Percentiles rank a stretch among this genome's conserved stretches.
phyloP scores from a whole-genome alignment of 108 stramenopile species.

The Epithemia pelagica region DNA sequence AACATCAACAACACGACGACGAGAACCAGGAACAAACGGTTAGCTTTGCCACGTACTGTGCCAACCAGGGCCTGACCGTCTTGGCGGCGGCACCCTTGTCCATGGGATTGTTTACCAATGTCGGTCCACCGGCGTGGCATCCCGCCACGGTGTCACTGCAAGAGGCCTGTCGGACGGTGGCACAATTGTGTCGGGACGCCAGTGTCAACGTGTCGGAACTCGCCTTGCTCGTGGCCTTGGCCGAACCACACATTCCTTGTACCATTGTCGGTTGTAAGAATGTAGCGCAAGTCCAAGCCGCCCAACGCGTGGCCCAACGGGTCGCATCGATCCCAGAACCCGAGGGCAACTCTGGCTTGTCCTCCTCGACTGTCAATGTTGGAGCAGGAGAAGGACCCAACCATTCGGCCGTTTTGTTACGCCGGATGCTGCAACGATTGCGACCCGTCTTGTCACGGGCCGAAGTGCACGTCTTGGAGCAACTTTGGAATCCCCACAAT shows the following conservation, averaged over 20 bases:
- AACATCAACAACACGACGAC: not conserved
- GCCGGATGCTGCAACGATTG: too few relatives aligned
- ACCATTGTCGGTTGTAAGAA: conserved; percentile 78
- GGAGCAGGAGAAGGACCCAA: not conserved
- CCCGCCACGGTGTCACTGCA: conserved; percentile 60
- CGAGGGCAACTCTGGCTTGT: conserved; percentile 11
- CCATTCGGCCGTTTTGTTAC: not conserved
- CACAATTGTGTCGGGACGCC: conserved; percentile 27
- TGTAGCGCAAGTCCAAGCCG: conserved; percentile 47
- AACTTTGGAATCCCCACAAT: conserved; percentile 29
- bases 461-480: conserved; percentile 29
- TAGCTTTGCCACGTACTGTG: conserved; percentile 51
- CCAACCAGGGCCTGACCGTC: conserved; percentile 29
- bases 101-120: conserved; percentile 78
- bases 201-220: conserved; percentile 50
- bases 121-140: conserved; percentile 70
- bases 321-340: conserved; percentile 15
- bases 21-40: not conserved
- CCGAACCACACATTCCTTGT: conserved; percentile 51
- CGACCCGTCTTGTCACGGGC: conserved; percentile 27
- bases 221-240: conserved; percentile 57
- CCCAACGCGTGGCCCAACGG: conserved; percentile 42
- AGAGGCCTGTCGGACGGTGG: conserved; percentile 56
- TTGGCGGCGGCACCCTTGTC: conserved; percentile 82
- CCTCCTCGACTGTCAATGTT: too few relatives aligned